These are phyloP conservation scores for Candida labiduridarum DNA, from an alignment of 1,139 yeast genomes.

Conservation along the genomic window DNA sequence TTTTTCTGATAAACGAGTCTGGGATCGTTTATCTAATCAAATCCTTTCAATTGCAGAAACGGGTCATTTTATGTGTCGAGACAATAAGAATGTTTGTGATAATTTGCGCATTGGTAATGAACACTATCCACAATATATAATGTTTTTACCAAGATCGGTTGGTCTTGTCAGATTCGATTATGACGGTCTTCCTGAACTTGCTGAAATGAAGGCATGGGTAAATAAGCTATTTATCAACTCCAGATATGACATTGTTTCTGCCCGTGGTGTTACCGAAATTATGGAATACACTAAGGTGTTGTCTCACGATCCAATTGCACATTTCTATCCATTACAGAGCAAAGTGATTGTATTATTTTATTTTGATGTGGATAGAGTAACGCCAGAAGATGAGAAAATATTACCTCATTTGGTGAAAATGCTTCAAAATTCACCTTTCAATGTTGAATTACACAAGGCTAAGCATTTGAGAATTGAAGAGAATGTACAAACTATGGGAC, in stretches of 20 bases:
- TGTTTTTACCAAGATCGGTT: conserved; percentile 44
- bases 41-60: conserved; percentile 45
- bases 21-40: conserved; percentile 60
- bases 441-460: conserved; percentile 55
- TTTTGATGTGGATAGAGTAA: conserved; percentile 52
- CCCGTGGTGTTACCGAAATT: conserved; percentile 39
- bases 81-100: conserved; percentile 51
- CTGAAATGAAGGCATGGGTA: conserved; percentile 36
- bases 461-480: conserved; percentile 46
- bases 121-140: conserved; percentile 31
- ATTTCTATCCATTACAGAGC: conserved; percentile 44
- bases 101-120: conserved; percentile 29
- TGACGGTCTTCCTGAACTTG: conserved; percentile 26
- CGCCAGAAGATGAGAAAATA: conserved; percentile 62
- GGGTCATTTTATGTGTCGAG: conserved; percentile 62
- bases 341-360: conserved; percentile 54
- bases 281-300: conserved; percentile 42
- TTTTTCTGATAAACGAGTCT: conserved; percentile 48
- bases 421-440: conserved; percentile 55
- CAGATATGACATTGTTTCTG: conserved; percentile 42
- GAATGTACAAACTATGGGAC: conserved; percentile 45
- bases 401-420: conserved; percentile 62
- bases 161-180: conserved; percentile 42
- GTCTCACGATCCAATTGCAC: conserved; percentile 33
- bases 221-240: conserved; percentile 35